Evolutionary conservation across 805 yeast genomes (phyloP).

Genomic region (Schwanniomyces pseudopolymorphus): DNA sequence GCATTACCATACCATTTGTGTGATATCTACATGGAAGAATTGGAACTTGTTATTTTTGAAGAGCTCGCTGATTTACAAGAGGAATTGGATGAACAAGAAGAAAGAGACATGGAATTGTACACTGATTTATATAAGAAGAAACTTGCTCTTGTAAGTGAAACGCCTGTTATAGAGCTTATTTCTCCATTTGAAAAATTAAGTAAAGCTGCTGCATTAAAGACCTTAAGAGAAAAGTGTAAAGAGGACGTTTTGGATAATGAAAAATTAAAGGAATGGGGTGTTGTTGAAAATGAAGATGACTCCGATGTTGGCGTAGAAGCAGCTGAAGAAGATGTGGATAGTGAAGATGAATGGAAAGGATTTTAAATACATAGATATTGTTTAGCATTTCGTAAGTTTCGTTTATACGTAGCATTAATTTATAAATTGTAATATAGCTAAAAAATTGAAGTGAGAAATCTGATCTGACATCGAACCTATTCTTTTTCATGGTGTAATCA

Average conservation of each 20-base stretch:
- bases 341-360: slow-evolving; percentile 35
- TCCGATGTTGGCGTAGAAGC: slow-evolving; percentile 21
- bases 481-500: background rate
- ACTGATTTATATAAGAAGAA: slow-evolving; percentile 20
- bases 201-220: slow-evolving; percentile 52
- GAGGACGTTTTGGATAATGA: slow-evolving; percentile 67
- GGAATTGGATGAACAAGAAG: slow-evolving; percentile 38
- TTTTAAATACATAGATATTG: slow-evolving; percentile 11
- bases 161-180: slow-evolving; percentile 58
- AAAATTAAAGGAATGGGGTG: slow-evolving; percentile 66
- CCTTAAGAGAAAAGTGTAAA: slow-evolving; percentile 61
- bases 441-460: background rate
- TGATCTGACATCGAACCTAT: background rate
- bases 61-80: slow-evolving; percentile 47
- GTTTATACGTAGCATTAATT: background rate
- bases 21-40: slow-evolving; percentile 82
- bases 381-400: slow-evolving; percentile 3
- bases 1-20: slow-evolving; percentile 83
- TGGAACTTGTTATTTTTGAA: slow-evolving; percentile 63
- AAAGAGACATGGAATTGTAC: slow-evolving; percentile 22
- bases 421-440: slow-evolving; percentile 1
- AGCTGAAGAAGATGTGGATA: slow-evolving; percentile 12
- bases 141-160: slow-evolving; percentile 32
- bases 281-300: slow-evolving; percentile 27
- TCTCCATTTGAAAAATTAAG: slow-evolving; percentile 59